Evolutionary conservation across 2,329 filamentous ascomycete genomes (phyloP), one percentile per base, ranked within the genome.

Genomic region (Ceratocystis lukuohia): DNA sequence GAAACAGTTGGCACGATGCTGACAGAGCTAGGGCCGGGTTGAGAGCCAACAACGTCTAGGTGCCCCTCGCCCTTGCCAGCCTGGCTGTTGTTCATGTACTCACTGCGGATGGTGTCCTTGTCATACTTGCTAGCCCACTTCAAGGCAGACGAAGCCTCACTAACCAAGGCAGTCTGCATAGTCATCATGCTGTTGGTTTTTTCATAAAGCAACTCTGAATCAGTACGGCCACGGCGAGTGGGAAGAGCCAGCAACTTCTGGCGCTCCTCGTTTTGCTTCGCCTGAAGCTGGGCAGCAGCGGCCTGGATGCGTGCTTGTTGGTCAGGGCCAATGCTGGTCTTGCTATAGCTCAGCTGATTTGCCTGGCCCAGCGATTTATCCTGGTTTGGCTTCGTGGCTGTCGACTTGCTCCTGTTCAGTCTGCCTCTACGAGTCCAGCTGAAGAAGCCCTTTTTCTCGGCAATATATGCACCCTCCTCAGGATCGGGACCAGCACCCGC

Each of bases 121-220:
- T 97, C 94, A 74, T 96, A 97, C 72, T 91, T 91, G 75, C 82
- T 93, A 41, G 93, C 91, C 94, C 94, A 99, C 75, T 96, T 96
- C 86, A 99, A 88, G 0, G 94, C 94, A 28, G 91, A 89, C 7
- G 89, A 94, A 20, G 92, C 93, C 74, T 96, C 94, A 65, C 82
- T 91, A 72, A 92, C 81, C 69, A 97, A 88, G 65, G 86, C 83
- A 1, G 91, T 88, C 73, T 96, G 92, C 61, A 97, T 79, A 2
- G 91, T 96, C 72, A 96, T 82, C 66, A 96, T 84, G 70, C 94
- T 99, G 75, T 87, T 92, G 2, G 91, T 96, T 81, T 95, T 96
- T 66, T 78, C 82, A 69, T 74, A 84, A 79, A 76, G 82, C 74
- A 75, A 75, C 70, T 79, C 84, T 71, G 74, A 80, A 74, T 82